These are phyloP conservation scores for Chlorella sp. DNA, from an alignment of 139 green algal species.

Conservation along the genomic window DNA sequence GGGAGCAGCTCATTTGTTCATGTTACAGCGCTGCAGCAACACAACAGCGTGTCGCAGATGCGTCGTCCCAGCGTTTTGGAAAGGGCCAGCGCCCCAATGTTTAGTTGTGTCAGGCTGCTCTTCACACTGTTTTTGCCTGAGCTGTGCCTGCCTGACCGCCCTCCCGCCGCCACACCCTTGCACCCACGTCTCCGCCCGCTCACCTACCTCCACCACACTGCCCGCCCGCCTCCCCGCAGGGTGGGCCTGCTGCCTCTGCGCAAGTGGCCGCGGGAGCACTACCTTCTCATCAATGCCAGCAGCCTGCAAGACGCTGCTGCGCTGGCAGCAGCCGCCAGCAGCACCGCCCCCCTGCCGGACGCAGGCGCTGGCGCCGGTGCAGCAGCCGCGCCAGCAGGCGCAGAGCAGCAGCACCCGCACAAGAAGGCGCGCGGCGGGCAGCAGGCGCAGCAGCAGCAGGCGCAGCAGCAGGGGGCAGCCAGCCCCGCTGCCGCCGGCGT, in stretches of 20 bases:
- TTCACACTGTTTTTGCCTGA: not conserved
- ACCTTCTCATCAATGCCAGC: conserved; percentile 15
- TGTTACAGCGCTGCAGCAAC: too few relatives aligned
- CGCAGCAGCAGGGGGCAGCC: not conserved
- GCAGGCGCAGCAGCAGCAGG: conserved; percentile 18
- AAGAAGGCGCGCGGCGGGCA: not conserved
- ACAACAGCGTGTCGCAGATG: too few relatives aligned
- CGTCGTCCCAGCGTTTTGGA: too few relatives aligned
- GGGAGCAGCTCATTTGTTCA: too few relatives aligned
- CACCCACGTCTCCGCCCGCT: not conserved
- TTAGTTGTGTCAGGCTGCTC: too few relatives aligned
- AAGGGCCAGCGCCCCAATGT: too few relatives aligned
- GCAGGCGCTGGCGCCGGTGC: not conserved
- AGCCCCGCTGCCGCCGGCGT: not conserved
- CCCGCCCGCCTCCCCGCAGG: not conserved
- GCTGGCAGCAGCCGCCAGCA: not conserved
- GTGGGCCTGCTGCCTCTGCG: conserved; percentile 47
- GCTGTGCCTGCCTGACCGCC: too few relatives aligned
- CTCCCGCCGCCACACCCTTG: too few relatives aligned
- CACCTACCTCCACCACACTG: not conserved
- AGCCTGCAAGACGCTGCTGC: not conserved
- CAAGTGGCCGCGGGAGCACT: conserved; percentile 28
- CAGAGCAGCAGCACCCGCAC: not conserved
- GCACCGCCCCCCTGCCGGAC: not conserved
- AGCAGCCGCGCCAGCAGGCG: not conserved